Base-by-base conservation (phyloP, 129 eudicot species). In the Flaveria trinervia region DNA sequence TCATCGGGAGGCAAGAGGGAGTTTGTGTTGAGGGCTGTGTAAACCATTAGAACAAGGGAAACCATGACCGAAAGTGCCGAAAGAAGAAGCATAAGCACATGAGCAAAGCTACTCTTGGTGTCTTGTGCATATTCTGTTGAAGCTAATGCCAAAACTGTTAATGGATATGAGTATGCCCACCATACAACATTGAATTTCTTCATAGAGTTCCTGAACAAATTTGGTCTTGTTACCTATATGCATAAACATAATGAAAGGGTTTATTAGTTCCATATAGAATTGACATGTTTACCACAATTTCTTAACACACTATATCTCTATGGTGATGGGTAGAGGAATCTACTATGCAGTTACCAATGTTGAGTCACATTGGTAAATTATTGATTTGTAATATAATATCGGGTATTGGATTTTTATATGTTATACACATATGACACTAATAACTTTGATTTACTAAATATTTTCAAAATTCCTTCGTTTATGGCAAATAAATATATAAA, bases 141-240 rank as follows among this genome's bases (percentile, higher is more conserved):
- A 50, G 91, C 88, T 49, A 89, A 36, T 33, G 94, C 94, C 50
- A 89, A 75, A 3, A 80, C 72, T 18, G 94, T 84, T 33, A 84
- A 23, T 8, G 94, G 84, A 65, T 84, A 89, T 12, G 89, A 84
- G 73, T 81, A 89, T 9, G 94, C 85, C 94, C 94, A 86, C 94
- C 94, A 86, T 73, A 84, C 88, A n/a, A 84, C 69, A 67, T 72
- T 89, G 74, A 80, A 89, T 70, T 84, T 89, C 83, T 73, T 84
- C 95, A 89, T 86, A 16, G 95, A 83, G 45, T 79, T 89, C 82
- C 84, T 86, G 91, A 89, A 89, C 68, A 84, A 15, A 20, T 49
- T 78, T 64, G 91, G 89, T 79, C 91, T 86, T 28, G 80, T 77
- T 39, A 82, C 79, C 91, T 89, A 80, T 28, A 23, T 25, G 0